Percentiles rank a stretch among this genome's conserved stretches.
phyloP scores from a whole-genome alignment of 306 rosid genomes.

The Datisca glomerata region DNA sequence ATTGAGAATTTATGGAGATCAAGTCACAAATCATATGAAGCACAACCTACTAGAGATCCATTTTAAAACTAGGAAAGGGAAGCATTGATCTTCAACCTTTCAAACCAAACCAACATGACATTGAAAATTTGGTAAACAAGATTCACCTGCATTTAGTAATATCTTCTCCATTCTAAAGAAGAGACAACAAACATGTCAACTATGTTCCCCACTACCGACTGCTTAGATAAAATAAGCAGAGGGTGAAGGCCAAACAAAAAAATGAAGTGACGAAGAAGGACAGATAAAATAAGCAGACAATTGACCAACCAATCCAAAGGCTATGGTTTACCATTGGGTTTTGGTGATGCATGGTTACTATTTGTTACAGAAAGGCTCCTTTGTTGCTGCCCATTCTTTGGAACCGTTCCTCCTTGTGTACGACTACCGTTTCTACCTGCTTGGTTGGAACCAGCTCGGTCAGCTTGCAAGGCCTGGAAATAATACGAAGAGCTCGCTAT shows the following conservation, averaged over 20 bases:
- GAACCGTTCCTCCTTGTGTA: slow-evolving; percentile 40
- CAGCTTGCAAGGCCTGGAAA: slow-evolving; percentile 74
- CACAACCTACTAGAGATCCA: background rate
- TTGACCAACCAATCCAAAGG: slow-evolving; percentile 25
- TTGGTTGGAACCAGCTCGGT: slow-evolving; percentile 58
- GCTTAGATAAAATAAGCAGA: too few species aligned
- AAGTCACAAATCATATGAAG: background rate
- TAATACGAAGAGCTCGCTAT: slow-evolving; percentile 94
- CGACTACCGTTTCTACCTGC: slow-evolving; percentile 44
- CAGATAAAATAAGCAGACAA: slow-evolving; percentile 18
- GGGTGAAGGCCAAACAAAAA: background rate
- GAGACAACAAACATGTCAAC: slow-evolving; percentile 31
- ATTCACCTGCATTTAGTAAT: slow-evolving; percentile 15
- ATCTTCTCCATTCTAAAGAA: slow-evolving; percentile 31
- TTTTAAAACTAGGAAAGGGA: background rate
- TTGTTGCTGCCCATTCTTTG: slow-evolving; percentile 58
- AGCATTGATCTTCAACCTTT: background rate
- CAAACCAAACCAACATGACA: slow-evolving; percentile 8
- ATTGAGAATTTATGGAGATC: too few species aligned
- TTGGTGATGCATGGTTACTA: slow-evolving; percentile 74
- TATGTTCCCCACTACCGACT: too few species aligned
- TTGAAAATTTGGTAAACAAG: slow-evolving; percentile 9
- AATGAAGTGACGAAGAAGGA: slow-evolving; percentile 5
- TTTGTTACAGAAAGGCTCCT: slow-evolving; percentile 71
- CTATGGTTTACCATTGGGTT: slow-evolving; percentile 63